Evolutionary conservation across 2,329 filamentous ascomycete genomes (phyloP).

Genomic region (Exophiala lecanii-corni): DNA sequence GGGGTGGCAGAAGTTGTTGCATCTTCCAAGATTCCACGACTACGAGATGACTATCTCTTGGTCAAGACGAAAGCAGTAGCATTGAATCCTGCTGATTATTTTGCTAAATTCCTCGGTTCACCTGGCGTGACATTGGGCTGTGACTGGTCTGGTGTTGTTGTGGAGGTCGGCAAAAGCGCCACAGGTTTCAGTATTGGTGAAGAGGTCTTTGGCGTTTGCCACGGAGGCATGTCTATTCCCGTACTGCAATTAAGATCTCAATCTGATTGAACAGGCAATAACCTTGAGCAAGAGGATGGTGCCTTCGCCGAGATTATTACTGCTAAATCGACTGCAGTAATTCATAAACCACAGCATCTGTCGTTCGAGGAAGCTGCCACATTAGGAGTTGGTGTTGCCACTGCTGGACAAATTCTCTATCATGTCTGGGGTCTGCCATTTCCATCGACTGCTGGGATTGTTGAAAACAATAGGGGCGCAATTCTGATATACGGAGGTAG

Average conservation of each 20-base stretch:
- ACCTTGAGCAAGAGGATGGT: constrained; percentile 26
- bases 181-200: constrained; percentile 40
- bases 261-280: constrained; percentile 18
- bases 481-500: constrained; percentile 37
- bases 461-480: constrained; percentile 21
- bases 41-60: constrained; percentile 41
- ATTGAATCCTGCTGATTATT: constrained; percentile 54
- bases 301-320: constrained; percentile 34
- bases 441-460: constrained; percentile 27
- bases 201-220: constrained; percentile 31
- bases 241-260: too few relatives aligned
- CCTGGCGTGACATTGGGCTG: constrained; percentile 24
- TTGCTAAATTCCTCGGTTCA: constrained; percentile 31
- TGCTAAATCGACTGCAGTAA: constrained; percentile 25
- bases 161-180: constrained; percentile 13
- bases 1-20: constrained; percentile 24
- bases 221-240: constrained; percentile 1
- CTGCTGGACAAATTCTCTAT: constrained; percentile 44
- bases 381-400: constrained; percentile 32
- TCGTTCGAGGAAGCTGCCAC: constrained; percentile 29
- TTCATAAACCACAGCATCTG: constrained; percentile 29
- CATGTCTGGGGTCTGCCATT: constrained; percentile 18
- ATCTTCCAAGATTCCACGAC: constrained; percentile 20
- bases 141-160: constrained; percentile 31
- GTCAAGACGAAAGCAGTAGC: constrained; percentile 49